Evolutionary conservation across 148 eudicot species (phyloP).

Genomic region (Persicaria tinctoria): DNA sequence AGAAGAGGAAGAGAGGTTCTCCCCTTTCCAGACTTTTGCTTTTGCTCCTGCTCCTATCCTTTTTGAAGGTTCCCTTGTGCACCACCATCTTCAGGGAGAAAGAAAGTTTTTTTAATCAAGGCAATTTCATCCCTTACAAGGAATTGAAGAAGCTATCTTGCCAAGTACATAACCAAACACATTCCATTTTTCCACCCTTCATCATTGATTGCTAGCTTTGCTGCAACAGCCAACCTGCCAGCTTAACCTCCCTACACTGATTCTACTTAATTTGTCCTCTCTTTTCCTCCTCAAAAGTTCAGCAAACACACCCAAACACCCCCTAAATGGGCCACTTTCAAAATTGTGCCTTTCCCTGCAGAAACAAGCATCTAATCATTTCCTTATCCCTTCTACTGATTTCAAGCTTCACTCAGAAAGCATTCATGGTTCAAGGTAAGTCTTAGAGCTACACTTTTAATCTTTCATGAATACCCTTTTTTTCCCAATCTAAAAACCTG

Average conservation of each 20-base stretch:
- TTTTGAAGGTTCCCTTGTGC: neutral
- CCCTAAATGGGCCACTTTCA: slow-evolving; percentile 25
- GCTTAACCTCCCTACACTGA: neutral
- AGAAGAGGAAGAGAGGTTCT: neutral
- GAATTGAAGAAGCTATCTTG: neutral
- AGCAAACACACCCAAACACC: neutral
- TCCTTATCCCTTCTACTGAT: slow-evolving; percentile 18
- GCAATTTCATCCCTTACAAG: neutral
- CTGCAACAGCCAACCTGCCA: neutral
- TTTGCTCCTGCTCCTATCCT: neutral
- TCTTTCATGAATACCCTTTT: neutral
- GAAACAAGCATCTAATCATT: slow-evolving; percentile 14
- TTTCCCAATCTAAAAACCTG: neutral
- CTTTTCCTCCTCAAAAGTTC: neutral
- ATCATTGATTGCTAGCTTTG: neutral
- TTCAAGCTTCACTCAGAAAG: slow-evolving; percentile 15
- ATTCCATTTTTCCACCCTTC: neutral
- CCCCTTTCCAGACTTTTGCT: neutral
- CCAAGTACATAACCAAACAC: neutral
- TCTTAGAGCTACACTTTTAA: neutral
- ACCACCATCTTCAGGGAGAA: neutral
- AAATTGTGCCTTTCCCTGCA: slow-evolving; percentile 14
- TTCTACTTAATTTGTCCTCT: neutral
- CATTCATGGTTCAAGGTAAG: slow-evolving; percentile 26
- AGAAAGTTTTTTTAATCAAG: neutral